Conservation (phyloP, 2,329 filamentous ascomycete genomes). For the Rhynchosporium graminicola region DNA sequence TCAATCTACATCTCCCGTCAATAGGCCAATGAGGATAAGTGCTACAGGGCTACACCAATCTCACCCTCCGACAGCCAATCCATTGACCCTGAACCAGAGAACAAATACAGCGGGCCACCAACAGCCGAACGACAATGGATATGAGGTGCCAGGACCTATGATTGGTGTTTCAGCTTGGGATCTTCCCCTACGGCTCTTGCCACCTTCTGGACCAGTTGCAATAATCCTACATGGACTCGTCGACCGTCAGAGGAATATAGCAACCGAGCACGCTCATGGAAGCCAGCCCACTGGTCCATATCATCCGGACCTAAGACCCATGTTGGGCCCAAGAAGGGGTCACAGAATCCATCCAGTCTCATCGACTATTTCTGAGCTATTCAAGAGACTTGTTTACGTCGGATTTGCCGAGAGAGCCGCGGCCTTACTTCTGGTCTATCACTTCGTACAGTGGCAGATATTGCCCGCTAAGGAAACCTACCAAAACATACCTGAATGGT, state of each 20-base stretch:
- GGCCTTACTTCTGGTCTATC: slow-evolving; percentile 30
- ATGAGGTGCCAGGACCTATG: not conserved
- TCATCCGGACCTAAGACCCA: slow-evolving; percentile 41
- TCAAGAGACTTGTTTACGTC: slow-evolving; percentile 23
- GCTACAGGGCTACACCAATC: not conserved
- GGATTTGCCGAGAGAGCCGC: slow-evolving; percentile 31
- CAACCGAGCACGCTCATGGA: slow-evolving; percentile 36
- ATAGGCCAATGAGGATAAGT: slow-evolving; percentile 8
- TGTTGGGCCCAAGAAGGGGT: slow-evolving; percentile 39
- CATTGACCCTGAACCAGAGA: not conserved
- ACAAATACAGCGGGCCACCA: not conserved
- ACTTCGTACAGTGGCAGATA: slow-evolving; percentile 35
- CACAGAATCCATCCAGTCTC: slow-evolving; percentile 35
- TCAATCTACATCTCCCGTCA: slow-evolving; percentile 11
- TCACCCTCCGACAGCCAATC: slow-evolving; percentile 8
- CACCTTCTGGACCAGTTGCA: slow-evolving; percentile 41
- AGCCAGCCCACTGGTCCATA: slow-evolving; percentile 40
- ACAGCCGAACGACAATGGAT: slow-evolving; percentile 4
- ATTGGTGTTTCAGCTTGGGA: slow-evolving; percentile 40
- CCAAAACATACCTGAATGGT: slow-evolving; percentile 33
- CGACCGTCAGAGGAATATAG: slow-evolving; percentile 42
- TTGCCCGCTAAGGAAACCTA: slow-evolving; percentile 28
- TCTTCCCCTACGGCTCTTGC: slow-evolving; percentile 39
- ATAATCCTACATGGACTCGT: slow-evolving; percentile 43
- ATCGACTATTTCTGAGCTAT: slow-evolving; percentile 38